Evolutionary conservation across 352 stramenopile species (phyloP).

Genomic region (Phytophthora colocasiae): DNA sequence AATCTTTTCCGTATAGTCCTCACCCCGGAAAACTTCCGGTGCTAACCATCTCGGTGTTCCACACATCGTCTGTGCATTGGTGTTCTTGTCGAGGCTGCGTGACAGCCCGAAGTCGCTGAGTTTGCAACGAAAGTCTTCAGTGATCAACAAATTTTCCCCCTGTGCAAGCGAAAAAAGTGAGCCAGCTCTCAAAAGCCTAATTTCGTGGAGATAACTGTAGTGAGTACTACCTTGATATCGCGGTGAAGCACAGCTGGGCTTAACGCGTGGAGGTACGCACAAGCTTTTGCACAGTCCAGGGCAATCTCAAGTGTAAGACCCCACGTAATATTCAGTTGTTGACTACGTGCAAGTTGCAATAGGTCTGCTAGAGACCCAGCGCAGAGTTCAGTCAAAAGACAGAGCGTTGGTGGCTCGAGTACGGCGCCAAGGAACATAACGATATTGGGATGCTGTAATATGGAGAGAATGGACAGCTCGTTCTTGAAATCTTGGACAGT

Average conservation of each 20-base stretch:
- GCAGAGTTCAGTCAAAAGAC: slow-evolving; percentile 78
- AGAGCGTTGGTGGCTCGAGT: slow-evolving; percentile 72
- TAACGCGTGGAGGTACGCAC: slow-evolving; percentile 69
- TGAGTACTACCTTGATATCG: slow-evolving; percentile 64
- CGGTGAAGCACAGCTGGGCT: slow-evolving; percentile 71
- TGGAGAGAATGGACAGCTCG: slow-evolving; percentile 84
- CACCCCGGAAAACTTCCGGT: slow-evolving; percentile 83
- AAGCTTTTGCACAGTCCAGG: slow-evolving; percentile 70
- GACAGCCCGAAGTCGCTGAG: slow-evolving; percentile 81
- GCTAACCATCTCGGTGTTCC: slow-evolving; percentile 81
- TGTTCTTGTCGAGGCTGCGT: slow-evolving; percentile 68
- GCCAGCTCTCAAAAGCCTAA: not conserved
- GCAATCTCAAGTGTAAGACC: slow-evolving; percentile 76
- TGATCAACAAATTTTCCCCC: slow-evolving; percentile 80
- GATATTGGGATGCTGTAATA: slow-evolving; percentile 81
- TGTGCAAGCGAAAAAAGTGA: slow-evolving; percentile 16
- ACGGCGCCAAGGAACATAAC: slow-evolving; percentile 84
- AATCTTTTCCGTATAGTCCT: slow-evolving; percentile 89
- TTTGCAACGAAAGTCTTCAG: slow-evolving; percentile 75
- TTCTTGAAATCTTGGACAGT: slow-evolving; percentile 79
- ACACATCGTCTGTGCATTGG: slow-evolving; percentile 79
- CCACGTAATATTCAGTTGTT: slow-evolving; percentile 78
- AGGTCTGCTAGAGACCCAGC: slow-evolving; percentile 71
- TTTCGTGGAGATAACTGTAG: too few species aligned
- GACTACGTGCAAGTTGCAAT: slow-evolving; percentile 71